Conservation (phyloP, 2,329 filamentous ascomycete species). For the Chaetomium strumarium region DNA sequence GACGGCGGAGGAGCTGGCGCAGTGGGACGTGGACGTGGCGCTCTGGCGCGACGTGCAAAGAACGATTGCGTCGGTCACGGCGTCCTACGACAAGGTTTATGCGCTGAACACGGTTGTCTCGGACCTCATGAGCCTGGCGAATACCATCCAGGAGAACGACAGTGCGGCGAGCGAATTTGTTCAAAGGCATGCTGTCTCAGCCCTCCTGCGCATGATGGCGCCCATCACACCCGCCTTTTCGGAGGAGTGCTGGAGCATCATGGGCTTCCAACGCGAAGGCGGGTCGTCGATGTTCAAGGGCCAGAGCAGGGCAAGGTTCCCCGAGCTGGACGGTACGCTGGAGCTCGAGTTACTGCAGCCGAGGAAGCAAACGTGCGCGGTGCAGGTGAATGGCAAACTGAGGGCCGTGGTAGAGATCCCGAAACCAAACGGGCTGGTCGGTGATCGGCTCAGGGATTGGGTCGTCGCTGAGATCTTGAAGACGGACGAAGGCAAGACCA, state of each 20-base stretch:
- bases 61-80: slow-evolving; percentile 60
- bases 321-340: slow-evolving; percentile 46
- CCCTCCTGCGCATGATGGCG: slow-evolving; percentile 65
- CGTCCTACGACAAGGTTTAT: slow-evolving; percentile 65
- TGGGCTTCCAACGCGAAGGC: slow-evolving; percentile 34
- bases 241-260: slow-evolving; percentile 70
- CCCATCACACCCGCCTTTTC: slow-evolving; percentile 75
- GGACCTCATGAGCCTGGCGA: slow-evolving; percentile 76
- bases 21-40: slow-evolving; percentile 42
- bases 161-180: slow-evolving; percentile 38
- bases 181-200: slow-evolving; percentile 43
- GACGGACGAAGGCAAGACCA: slow-evolving; percentile 54
- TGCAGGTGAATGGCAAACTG: slow-evolving; percentile 77
- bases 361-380: slow-evolving; percentile 51
- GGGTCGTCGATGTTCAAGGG: slow-evolving; percentile 36
- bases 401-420: slow-evolving; percentile 62
- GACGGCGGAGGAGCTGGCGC: slow-evolving; percentile 29
- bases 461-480: slow-evolving; percentile 55
- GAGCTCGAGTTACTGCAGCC: slow-evolving; percentile 44
- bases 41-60: slow-evolving; percentile 63
- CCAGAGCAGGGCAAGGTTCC: slow-evolving; percentile 47
- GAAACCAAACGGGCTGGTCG: slow-evolving; percentile 37
- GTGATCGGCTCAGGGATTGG: slow-evolving; percentile 50
- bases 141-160: slow-evolving; percentile 49
- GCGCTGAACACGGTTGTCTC: slow-evolving; percentile 79